phyloP scores from a whole-genome alignment of 2,329 filamentous ascomycete genomes.

The Penicillium sp. region DNA sequence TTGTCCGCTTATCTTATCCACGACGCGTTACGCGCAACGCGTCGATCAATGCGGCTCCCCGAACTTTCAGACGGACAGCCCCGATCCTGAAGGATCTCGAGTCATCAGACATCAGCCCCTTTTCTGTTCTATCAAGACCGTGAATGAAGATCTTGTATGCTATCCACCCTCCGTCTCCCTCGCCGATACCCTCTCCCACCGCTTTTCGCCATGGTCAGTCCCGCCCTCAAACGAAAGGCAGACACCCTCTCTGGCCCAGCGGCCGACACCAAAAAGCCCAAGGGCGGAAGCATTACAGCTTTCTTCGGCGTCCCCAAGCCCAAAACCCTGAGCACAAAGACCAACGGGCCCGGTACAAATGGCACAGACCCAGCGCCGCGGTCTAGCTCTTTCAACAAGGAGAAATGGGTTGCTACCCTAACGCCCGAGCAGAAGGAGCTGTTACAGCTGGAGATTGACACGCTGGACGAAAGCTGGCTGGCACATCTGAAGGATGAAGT shows the following conservation, averaged over 20 bases:
- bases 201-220: constrained; percentile 32
- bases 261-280: constrained; percentile 68
- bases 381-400: constrained; percentile 75
- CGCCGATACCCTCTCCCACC: background rate
- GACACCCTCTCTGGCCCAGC: constrained; percentile 44
- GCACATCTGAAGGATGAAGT: constrained; percentile 86
- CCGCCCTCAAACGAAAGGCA: constrained; percentile 66
- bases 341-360: background rate
- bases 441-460: constrained; percentile 87
- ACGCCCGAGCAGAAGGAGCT: constrained; percentile 79
- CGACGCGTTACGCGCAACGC: constrained; percentile 20
- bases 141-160: background rate
- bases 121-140: background rate
- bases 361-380: constrained; percentile 19
- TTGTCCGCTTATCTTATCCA: constrained; percentile 10
- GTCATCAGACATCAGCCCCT: background rate
- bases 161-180: background rate
- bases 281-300: constrained; percentile 76
- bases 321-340: constrained; percentile 34
- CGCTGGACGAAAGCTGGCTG: constrained; percentile 88
- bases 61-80: background rate
- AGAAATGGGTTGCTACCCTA: constrained; percentile 80
- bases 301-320: constrained; percentile 79
- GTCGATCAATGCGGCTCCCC: constrained; percentile 12
- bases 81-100: background rate